Base-by-base conservation (phyloP, 495 filamentous ascomycete genomes). In the Hyaloscypha hepaticicola region DNA sequence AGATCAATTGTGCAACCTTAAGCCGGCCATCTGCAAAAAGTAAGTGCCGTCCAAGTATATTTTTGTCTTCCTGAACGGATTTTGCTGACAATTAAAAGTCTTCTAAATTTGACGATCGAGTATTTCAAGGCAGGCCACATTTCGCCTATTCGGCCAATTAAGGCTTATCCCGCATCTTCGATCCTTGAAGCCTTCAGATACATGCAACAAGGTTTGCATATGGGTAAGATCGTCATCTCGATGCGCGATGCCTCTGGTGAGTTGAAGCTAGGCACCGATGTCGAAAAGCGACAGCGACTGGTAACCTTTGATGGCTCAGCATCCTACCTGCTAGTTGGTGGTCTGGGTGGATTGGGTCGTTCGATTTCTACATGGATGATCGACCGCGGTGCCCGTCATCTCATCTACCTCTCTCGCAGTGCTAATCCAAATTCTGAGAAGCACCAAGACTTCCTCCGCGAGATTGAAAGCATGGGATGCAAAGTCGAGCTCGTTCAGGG, bases 291-390 rank as follows among this genome's bases (percentile, higher is more conserved):
- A n/a, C n/a, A n/a, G n/a, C n/a, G n/a, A n/a, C 38, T 0, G 84
- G 87, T 14, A 87, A 87, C 14, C 77, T 91, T n/a, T 86, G 87
- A 25, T 77, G 80, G 50, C 79, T 81, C 53, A 79, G 89, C 64
- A 74, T 78, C 80, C 3, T 89, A 89, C 65, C 72, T 90, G 28
- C 71, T 90, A 12, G 77, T 86, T 56, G 85, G 87, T n/a, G 84
- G 87, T 31, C 81, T 87, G 0, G 85, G 87, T 14, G 88, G 87
- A 9, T 77, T 91, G 9, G 87, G 87, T 22, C 77, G 81, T 48
- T 79, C 82, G 51, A 79, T 90, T 63, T 74, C 85, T 1, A 76
- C 73, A 1, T 88, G 84, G 85, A 80, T 91, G 77, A 81, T 80
- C 7, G 69, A 77, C 24, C 78, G 80, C 31, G 87, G 87, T 4